Conservation (phyloP, 1,284 basidiomycete species). For the Boletellus dicymbophilus region DNA sequence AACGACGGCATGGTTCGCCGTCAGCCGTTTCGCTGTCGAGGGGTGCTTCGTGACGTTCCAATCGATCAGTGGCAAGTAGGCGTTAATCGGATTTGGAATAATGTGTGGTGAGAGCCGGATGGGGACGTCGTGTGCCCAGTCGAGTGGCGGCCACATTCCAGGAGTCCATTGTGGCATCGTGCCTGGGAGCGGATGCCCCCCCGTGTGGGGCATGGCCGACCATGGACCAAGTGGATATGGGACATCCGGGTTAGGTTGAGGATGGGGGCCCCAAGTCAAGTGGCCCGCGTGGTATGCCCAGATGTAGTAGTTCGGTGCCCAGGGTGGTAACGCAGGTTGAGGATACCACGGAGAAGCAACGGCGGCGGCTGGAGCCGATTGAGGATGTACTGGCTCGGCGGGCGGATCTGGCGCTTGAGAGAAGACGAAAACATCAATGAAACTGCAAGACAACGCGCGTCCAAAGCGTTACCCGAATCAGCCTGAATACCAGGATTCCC, state of each 20-base stretch:
- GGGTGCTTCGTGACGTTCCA: slow-evolving; percentile 42
- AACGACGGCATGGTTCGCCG: slow-evolving; percentile 30
- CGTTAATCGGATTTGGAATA: slow-evolving; percentile 37
- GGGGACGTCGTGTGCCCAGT: slow-evolving; percentile 20
- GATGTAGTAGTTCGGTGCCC: slow-evolving; percentile 21
- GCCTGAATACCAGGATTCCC: slow-evolving; percentile 22
- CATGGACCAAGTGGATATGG: slow-evolving; percentile 16
- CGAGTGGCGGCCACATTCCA: slow-evolving; percentile 32
- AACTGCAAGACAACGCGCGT: background rate
- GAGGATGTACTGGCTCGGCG: background rate
- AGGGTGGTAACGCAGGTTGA: slow-evolving; percentile 8
- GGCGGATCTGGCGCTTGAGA: slow-evolving; percentile 12
- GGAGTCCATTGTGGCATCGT: slow-evolving; percentile 31
- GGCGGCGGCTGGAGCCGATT: background rate
- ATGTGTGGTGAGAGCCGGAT: slow-evolving; percentile 35
- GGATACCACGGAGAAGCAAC: slow-evolving; percentile 3
- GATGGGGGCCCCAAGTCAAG: slow-evolving; percentile 35
- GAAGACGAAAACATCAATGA: slow-evolving; percentile 6
- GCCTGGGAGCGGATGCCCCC: slow-evolving; percentile 34
- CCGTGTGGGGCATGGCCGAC: slow-evolving; percentile 21
- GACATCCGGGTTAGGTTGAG: slow-evolving; percentile 21
- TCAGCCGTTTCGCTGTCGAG: slow-evolving; percentile 33
- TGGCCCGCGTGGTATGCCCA: slow-evolving; percentile 26
- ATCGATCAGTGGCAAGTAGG: slow-evolving; percentile 32
- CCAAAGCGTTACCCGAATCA: slow-evolving; percentile 16